phyloP scores from a whole-genome alignment of 306 rosid species.

The Vigna radiata region DNA sequence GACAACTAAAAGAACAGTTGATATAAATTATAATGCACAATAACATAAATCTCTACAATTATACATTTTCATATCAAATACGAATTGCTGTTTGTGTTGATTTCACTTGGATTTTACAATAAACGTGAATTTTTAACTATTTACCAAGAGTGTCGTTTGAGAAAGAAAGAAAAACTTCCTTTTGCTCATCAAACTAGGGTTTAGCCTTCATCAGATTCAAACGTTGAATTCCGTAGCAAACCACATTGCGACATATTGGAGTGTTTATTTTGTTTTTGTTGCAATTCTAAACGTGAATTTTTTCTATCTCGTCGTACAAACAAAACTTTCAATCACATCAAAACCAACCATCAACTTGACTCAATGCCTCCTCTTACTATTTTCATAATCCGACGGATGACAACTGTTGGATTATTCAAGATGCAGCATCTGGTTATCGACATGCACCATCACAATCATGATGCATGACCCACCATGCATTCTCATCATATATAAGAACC shows the following conservation, averaged over 20 bases:
- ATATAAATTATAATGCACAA: too few relatives aligned
- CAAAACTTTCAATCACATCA: conserved; percentile 22
- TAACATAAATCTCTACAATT: too few relatives aligned
- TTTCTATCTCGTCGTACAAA: background rate
- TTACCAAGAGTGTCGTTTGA: too few relatives aligned
- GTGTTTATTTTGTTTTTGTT: background rate
- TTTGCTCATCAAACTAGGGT: background rate
- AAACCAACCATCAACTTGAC: conserved; percentile 1
- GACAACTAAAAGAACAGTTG: too few relatives aligned
- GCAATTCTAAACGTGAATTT: background rate
- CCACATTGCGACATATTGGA: background rate
- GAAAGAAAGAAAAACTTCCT: too few relatives aligned
- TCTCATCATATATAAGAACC: conserved; percentile 16
- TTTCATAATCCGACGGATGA: conserved; percentile 23
- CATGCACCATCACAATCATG: conserved; percentile 36
- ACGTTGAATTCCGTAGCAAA: background rate
- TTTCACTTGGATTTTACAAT: too few relatives aligned
- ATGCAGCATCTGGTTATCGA: background rate
- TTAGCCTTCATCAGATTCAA: background rate
- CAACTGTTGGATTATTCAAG: background rate
- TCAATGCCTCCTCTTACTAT: background rate
- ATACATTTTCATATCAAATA: too few relatives aligned
- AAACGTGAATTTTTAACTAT: too few relatives aligned
- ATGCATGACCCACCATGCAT: conserved; percentile 14
- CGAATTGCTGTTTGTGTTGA: too few relatives aligned